Evolutionary conservation across 148 eudicot genomes (phyloP).

Genomic region (Rhododendron williamsianum): DNA sequence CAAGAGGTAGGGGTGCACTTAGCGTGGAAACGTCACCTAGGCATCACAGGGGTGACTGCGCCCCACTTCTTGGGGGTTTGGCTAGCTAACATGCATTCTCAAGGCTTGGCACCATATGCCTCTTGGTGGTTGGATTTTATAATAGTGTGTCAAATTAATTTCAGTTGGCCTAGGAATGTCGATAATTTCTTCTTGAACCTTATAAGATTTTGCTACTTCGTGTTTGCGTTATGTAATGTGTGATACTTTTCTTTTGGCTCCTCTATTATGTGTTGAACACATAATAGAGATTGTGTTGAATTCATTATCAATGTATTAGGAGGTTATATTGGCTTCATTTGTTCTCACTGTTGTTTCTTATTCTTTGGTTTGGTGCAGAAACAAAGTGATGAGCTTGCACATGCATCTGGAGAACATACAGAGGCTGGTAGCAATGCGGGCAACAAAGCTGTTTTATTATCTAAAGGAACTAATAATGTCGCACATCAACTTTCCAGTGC

Average conservation of each 20-base stretch:
- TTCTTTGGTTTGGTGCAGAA: conserved; percentile 37
- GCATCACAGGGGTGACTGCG: background rate
- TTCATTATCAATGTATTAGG: background rate
- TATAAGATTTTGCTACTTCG: background rate
- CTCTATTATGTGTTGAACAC: background rate
- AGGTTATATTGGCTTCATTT: background rate
- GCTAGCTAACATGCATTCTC: background rate
- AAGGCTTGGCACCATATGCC: background rate
- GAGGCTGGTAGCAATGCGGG: conserved; percentile 40
- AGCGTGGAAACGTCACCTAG: background rate
- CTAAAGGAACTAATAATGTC: conserved; percentile 39
- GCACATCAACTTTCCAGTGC: conserved; percentile 25
- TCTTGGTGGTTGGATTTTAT: background rate
- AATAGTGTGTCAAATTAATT: background rate
- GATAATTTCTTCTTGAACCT: background rate
- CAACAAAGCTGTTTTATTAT: conserved; percentile 35
- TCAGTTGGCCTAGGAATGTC: background rate
- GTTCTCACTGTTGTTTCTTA: background rate
- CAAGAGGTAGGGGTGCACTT: background rate
- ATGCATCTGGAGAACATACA: conserved; percentile 53
- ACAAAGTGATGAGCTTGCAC: conserved; percentile 61
- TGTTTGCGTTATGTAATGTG: background rate
- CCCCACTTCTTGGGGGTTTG: background rate
- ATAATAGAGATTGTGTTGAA: too few relatives aligned
- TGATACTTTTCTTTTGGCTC: background rate